Evolutionary conservation across 108 stramenopile genomes (phyloP).

Genomic region (Nitzschia putrida): DNA sequence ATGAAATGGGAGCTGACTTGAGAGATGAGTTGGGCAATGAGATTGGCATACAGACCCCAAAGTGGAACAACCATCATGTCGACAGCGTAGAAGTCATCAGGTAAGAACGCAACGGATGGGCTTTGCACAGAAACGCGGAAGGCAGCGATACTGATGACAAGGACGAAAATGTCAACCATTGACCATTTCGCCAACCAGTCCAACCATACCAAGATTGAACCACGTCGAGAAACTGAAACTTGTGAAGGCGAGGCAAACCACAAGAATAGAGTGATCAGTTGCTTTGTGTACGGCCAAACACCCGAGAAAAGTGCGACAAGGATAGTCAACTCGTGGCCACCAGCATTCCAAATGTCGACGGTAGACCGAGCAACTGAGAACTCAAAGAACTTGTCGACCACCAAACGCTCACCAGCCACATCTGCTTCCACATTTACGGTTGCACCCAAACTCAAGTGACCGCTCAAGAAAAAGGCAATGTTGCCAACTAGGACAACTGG

Average conservation of each 20-base stretch:
- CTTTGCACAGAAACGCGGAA: conserved; percentile 72
- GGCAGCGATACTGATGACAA: conserved; percentile 63
- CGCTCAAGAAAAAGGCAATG: conserved; percentile 72
- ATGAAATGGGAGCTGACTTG: conserved; percentile 83
- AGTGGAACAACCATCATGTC: conserved; percentile 74
- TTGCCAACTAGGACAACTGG: conserved; percentile 74
- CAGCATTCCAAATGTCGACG: conserved; percentile 70
- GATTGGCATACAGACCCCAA: conserved; percentile 83
- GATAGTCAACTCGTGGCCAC: conserved; percentile 65
- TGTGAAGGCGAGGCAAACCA: conserved; percentile 69
- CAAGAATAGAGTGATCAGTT: conserved; percentile 53
- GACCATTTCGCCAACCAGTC: conserved; percentile 78
- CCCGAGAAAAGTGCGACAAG: conserved; percentile 76
- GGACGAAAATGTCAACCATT: conserved; percentile 73
- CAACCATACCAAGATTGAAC: conserved; percentile 71
- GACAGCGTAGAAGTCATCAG: conserved; percentile 63
- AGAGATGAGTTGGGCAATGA: conserved; percentile 76
- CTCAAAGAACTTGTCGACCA: conserved; percentile 64
- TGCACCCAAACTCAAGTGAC: conserved; percentile 73
- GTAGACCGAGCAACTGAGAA: conserved; percentile 68
- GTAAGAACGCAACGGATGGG: conserved; percentile 65
- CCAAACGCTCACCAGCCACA: conserved; percentile 60
- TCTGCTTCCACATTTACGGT: conserved; percentile 61
- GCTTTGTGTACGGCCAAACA: conserved; percentile 86
- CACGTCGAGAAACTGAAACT: conserved; percentile 53